Evolutionary conservation across 2,329 filamentous ascomycete genomes (phyloP), one percentile per base, ranked within the genome.

Genomic region (Cladosporium halotolerans): DNA sequence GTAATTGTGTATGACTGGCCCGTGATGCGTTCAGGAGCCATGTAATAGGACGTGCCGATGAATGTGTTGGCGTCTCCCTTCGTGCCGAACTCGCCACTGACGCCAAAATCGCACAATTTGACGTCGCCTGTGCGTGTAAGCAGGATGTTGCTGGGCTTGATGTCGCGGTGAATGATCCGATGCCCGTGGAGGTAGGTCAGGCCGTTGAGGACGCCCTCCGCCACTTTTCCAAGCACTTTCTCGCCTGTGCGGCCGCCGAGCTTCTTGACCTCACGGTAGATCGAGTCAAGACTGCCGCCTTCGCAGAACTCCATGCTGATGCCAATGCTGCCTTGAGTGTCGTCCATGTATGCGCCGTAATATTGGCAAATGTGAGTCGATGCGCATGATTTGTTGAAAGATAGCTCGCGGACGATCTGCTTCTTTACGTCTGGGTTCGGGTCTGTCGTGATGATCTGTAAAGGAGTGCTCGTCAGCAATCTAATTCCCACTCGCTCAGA

Each of bases 251-350:
- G 83, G 9, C 93, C 93, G 40, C 92, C 92, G 2, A 97, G 81
- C 62, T 93, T 89, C 76, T 96, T 96, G 34, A 99, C 91, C 72
- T 99, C 93, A 61, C 89, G 89, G 76, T 99, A 99, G 60, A 99
- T 93, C 68, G 89, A 93, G 74, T 99, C 91, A 16, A 99, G 80
- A 44, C 89, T 96, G 50, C 93, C 93, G 54, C 93, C 93, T 72
- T 97, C 93, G 68, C 93, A 99, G 65, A 95, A 97, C 69, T 99
- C 93, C 93, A 99, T 99, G 54, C 90, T 91, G 66, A 99, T 99
- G 45, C 89, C 96, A 61, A 99, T 97, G 45, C 92, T 97, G 47
- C 91, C 89, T 9, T 89, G 95, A n/a, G 89, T 86, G 55, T 93
- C 88, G 68, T 99, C 92, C 68, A 95, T 89, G 69, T 97, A 99